These are phyloP conservation scores for Coniochaeta hoffmannii DNA, from an alignment of 2,329 filamentous ascomycete species.

Conservation along the genomic window DNA sequence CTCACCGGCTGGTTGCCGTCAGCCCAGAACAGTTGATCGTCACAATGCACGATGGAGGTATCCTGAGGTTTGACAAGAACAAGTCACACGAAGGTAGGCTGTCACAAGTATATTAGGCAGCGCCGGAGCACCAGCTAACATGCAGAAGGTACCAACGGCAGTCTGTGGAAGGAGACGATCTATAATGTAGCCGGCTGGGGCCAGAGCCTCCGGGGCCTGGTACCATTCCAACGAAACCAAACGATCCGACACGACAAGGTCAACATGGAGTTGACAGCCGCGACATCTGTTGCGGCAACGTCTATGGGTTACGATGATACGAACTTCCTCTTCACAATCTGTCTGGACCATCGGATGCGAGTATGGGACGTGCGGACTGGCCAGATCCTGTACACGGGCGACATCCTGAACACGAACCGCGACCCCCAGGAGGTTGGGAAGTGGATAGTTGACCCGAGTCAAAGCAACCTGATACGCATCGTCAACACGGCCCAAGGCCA, in stretches of 20 bases:
- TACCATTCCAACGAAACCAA: constrained; percentile 58
- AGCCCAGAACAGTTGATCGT: constrained; percentile 69
- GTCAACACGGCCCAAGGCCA: constrained; percentile 49
- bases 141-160: constrained; percentile 8
- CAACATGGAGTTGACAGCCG: constrained; percentile 60
- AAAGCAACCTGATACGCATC: constrained; percentile 69
- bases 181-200: constrained; percentile 69
- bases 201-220: constrained; percentile 56
- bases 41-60: constrained; percentile 70
- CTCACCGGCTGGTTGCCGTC: constrained; percentile 73
- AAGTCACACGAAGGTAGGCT: constrained; percentile 37
- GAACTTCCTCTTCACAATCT: constrained; percentile 67
- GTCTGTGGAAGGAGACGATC: constrained; percentile 62
- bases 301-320: constrained; percentile 40
- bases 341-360: constrained; percentile 79
- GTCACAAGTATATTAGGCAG: not conserved
- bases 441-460: constrained; percentile 71
- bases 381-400: constrained; percentile 66
- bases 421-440: constrained; percentile 63
- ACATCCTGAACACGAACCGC: constrained; percentile 63
- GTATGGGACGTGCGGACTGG: constrained; percentile 86
- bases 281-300: constrained; percentile 53
- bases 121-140: not conserved
- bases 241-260: constrained; percentile 56
- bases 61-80: constrained; percentile 62